phyloP scores from a whole-genome alignment of 169 alveolate genomes.

The Plasmodium cynomolgi region DNA sequence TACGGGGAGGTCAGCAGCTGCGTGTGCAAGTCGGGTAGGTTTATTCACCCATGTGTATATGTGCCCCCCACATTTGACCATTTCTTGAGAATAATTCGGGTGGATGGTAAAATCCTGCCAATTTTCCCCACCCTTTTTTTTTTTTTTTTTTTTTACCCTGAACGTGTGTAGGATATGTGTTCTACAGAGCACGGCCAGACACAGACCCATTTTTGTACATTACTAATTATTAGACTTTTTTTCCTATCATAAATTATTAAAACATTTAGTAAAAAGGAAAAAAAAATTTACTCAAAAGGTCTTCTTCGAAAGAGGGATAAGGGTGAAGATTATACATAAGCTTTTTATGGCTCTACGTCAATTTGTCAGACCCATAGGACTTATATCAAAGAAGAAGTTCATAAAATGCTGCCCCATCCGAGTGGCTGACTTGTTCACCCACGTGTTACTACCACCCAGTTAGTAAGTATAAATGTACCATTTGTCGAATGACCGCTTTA shows the following conservation, averaged over 20 bases:
- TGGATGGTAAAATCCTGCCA: background rate
- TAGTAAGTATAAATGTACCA: background rate
- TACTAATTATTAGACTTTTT: background rate
- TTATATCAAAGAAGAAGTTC: too few species aligned
- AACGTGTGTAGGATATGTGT: background rate
- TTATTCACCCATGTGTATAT: background rate
- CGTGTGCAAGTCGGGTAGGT: background rate
- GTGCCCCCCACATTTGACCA: background rate
- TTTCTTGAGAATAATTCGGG: background rate
- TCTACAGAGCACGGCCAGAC: background rate
- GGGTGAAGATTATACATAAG: background rate
- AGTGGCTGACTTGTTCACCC: background rate
- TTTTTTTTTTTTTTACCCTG: background rate
- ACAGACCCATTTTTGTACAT: background rate
- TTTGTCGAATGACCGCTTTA: background rate
- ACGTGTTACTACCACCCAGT: background rate
- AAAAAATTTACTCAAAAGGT: background rate
- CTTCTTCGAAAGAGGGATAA: background rate
- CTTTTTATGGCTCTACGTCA: background rate
- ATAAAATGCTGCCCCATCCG: background rate
- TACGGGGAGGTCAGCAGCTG: background rate
- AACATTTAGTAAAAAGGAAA: background rate
- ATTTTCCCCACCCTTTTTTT: background rate
- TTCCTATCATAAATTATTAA: background rate
- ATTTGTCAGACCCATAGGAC: background rate